Percentiles rank a stretch among this genome's conserved stretches.
These are phyloP conservation scores for Candolleomyces eurysporus DNA, from an alignment of 768 basidiomycete genomes.

Conservation along the genomic window DNA sequence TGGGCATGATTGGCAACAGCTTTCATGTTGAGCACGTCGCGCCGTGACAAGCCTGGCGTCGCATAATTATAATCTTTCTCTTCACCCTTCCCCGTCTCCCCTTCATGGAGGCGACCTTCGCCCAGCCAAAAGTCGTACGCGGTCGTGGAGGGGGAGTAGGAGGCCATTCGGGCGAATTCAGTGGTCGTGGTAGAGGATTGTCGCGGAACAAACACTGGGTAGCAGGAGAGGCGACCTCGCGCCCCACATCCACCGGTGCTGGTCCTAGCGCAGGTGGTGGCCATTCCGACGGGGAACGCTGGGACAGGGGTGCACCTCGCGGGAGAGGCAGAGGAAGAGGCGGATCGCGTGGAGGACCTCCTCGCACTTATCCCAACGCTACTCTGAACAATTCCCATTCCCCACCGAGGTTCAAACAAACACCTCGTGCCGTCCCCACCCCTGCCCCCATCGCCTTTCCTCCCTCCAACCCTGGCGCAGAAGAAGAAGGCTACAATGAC, in stretches of 20 bases:
- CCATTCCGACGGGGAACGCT: conserved; percentile 48
- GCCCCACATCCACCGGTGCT: conserved; percentile 23
- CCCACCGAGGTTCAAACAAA: conserved; percentile 20
- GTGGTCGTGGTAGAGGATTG: conserved; percentile 28
- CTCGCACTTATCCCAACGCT: conserved; percentile 39
- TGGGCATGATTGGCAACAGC: no score
- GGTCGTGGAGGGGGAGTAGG: conserved; percentile 18
- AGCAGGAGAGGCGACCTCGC: conserved; percentile 35
- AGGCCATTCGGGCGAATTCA: conserved; percentile 3
- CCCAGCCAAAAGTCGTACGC: conserved; percentile 18
- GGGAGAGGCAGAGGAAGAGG: conserved; percentile 46
- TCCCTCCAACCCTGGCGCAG: neutral
- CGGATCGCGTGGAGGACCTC: conserved; percentile 26
- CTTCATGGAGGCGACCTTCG: conserved; percentile 21
- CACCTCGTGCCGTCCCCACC: conserved; percentile 26
- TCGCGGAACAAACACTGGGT: conserved; percentile 65
- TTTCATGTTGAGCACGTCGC: neutral
- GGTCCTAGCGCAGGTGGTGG: conserved; percentile 14
- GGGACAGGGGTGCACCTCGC: conserved; percentile 62
- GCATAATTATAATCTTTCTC: neutral
- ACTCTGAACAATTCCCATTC: conserved; percentile 36
- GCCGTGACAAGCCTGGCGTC: neutral
- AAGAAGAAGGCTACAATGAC: conserved; percentile 24
- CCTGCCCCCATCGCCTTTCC: conserved; percentile 15
- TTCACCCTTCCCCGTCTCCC: neutral